A percentile compares a stretch with the other conserved stretches of the same genome.
Evolutionary conservation across 768 basidiomycete genomes (phyloP).

Genomic region (Postia placenta): DNA sequence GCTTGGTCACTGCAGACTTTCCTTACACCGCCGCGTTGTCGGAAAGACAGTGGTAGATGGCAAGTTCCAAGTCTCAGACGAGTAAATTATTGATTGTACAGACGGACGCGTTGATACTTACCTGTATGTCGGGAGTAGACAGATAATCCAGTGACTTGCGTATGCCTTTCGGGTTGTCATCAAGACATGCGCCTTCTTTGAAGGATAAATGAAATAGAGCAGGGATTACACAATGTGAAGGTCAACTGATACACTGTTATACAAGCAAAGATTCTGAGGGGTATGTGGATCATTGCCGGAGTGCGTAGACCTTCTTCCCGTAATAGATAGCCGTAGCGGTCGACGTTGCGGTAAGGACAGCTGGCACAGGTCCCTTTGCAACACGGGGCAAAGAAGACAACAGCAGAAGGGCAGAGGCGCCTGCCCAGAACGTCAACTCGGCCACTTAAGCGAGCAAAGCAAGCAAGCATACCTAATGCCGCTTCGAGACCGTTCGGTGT

Average conservation of each 20-base stretch:
- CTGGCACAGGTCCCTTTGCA: slow-evolving; percentile 70
- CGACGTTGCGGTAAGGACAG: slow-evolving; percentile 54
- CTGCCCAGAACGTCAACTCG: slow-evolving; percentile 27
- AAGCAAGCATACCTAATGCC: slow-evolving; percentile 50
- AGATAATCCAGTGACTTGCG: neutral
- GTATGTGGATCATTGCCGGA: slow-evolving; percentile 5
- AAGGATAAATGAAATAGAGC: neutral
- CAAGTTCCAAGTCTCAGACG: neutral
- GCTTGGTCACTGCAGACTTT: slow-evolving; percentile 51
- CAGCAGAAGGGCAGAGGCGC: slow-evolving; percentile 63
- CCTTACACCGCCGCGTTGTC: slow-evolving; percentile 39
- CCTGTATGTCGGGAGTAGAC: too few relatives aligned
- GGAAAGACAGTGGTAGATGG: slow-evolving; percentile 4
- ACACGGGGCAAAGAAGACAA: slow-evolving; percentile 70
- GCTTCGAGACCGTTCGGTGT: slow-evolving; percentile 69
- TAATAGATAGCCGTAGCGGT: slow-evolving; percentile 62
- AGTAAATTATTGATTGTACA: neutral
- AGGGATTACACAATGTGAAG: neutral
- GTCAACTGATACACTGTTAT: neutral
- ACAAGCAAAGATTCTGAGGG: neutral
- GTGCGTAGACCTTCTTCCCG: slow-evolving; percentile 45
- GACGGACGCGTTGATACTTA: neutral
- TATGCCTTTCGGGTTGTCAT: too few relatives aligned
- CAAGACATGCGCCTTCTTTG: too few relatives aligned
- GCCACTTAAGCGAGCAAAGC: neutral